These are phyloP conservation scores for Aspergillus uvarum DNA, from an alignment of 2,329 filamentous ascomycete genomes.

Conservation along the genomic window DNA sequence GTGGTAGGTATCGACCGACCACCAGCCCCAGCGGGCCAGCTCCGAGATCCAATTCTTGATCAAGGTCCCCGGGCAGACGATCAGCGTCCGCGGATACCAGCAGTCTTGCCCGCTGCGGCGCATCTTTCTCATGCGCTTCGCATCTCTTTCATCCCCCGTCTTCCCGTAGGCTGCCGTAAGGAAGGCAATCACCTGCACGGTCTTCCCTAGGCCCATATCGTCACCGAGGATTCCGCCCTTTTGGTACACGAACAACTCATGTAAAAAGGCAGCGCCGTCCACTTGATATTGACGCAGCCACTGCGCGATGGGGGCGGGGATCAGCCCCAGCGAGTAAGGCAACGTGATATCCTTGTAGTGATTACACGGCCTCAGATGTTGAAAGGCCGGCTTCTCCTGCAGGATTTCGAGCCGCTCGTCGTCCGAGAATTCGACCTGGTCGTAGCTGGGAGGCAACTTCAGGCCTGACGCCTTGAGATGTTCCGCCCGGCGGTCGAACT, in stretches of 20 bases:
- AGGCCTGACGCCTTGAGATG: constrained; percentile 66
- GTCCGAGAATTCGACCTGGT: constrained; percentile 73
- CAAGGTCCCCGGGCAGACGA: constrained; percentile 84
- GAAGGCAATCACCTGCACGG: constrained; percentile 92
- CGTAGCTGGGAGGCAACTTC: constrained; percentile 73
- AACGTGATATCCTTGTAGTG: constrained; percentile 74
- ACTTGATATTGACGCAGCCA: constrained; percentile 92
- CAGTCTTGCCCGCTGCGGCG: constrained; percentile 56
- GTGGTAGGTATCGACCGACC: constrained; percentile 82
- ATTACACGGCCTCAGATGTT: constrained; percentile 61
- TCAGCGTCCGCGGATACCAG: constrained; percentile 82
- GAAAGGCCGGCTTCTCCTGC: constrained; percentile 69
- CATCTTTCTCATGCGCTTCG: constrained; percentile 83
- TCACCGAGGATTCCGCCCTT: constrained; percentile 88
- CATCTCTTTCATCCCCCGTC: constrained; percentile 81
- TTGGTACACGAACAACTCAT: constrained; percentile 86
- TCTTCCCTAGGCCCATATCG: constrained; percentile 97
- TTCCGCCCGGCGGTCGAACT: constrained; percentile 65
- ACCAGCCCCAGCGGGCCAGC: constrained; percentile 89
- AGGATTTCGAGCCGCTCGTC: constrained; percentile 62
- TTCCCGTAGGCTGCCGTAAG: constrained; percentile 91
- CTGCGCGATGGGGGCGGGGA: constrained; percentile 86
- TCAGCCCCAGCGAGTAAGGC: constrained; percentile 71
- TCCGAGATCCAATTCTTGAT: constrained; percentile 92
- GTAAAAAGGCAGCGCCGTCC: constrained; percentile 78